A percentile compares a stretch with the other conserved stretches of the same genome.
Evolutionary conservation across 2,329 filamentous ascomycete genomes (phyloP).

Genomic region (Diaporthe velutina): DNA sequence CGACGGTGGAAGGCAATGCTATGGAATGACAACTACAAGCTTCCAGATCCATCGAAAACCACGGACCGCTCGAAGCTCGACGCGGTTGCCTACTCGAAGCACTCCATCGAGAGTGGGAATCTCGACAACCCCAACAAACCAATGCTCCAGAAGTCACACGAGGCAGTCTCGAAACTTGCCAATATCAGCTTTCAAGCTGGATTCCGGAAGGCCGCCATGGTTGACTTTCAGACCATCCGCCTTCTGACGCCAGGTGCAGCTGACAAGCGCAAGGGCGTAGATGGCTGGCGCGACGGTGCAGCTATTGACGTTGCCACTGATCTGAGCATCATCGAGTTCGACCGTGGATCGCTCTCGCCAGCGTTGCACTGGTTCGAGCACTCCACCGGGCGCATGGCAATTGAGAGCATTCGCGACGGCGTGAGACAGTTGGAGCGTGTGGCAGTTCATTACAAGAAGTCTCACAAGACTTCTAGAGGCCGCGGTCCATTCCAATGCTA

Average conservation of each 20-base stretch:
- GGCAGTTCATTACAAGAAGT: constrained; percentile 30
- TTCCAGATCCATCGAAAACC: no score
- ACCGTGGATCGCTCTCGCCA: neutral
- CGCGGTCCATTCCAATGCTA: constrained; percentile 33
- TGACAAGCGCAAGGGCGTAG: neutral
- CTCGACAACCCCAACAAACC: no score
- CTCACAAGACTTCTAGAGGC: neutral
- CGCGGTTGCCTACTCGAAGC: no score
- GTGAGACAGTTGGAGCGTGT: constrained; percentile 26
- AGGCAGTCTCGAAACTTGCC: neutral
- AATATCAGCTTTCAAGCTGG: constrained; percentile 36
- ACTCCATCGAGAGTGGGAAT: no score
- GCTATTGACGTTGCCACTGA: constrained; percentile 38
- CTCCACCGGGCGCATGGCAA: neutral
- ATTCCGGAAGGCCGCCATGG: constrained; percentile 3
- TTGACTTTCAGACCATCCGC: neutral
- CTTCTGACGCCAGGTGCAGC: neutral
- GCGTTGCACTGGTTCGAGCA: constrained; percentile 35
- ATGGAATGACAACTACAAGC: neutral
- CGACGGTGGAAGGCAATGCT: constrained; percentile 30
- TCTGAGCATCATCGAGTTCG: constrained; percentile 43
- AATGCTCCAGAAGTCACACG: no score
- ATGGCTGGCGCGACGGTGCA: neutral
- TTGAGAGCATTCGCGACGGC: constrained; percentile 2
- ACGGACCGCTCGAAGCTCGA: no score